Base-by-base conservation (phyloP, 768 basidiomycete species). In the Chalciporus pseudorubinellus region DNA sequence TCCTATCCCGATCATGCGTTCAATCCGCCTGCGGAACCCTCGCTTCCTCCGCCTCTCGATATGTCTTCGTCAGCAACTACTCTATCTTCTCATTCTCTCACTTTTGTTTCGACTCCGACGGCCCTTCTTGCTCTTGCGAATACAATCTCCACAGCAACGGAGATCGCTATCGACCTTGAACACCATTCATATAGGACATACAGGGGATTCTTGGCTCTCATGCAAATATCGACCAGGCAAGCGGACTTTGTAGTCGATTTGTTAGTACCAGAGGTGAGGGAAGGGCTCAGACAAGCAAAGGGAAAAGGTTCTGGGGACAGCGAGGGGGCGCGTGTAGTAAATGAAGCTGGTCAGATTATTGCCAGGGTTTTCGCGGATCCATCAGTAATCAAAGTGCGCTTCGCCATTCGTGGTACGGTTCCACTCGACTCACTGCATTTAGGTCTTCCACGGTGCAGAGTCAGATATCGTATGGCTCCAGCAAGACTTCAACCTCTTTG, bases 381-480 rank as follows among this genome's bases (percentile, higher is more conserved):
- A 0, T 72, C 72, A 2, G 85, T 95, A 50, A 78, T 95, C 58
- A 98, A 98, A 78, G 92, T 87, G 47, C 16, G 78, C 63, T 39
- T 48, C 3, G 22, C 16, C 33, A 18, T 49, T n/a, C 26, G 12
- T 44, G 33, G 14, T 16, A 45, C 13, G 4, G 16, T 51, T 39
- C 16, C 45, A 26, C 3, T 46, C 22, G 40, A 18, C 42, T 14
- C 13, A 19, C 26, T 46, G 6, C 6, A 11, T 21, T 1, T 52
- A 94, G 92, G 87, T 95, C 7, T 84, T 99, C 55, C 97, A 98
- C 69, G 95, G 97, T 22, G 92, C 95, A 1, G 89, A 94, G 33
- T 89, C 85, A 52, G 97, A 99, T 65, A 86, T 98, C 39, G 73
- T 93, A 6, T 98, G 97, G 97, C 79, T 98, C 16, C 95, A 99